These are phyloP conservation scores for Acrodontium crateriforme DNA, from an alignment of 2,329 filamentous ascomycete genomes.

Conservation along the genomic window DNA sequence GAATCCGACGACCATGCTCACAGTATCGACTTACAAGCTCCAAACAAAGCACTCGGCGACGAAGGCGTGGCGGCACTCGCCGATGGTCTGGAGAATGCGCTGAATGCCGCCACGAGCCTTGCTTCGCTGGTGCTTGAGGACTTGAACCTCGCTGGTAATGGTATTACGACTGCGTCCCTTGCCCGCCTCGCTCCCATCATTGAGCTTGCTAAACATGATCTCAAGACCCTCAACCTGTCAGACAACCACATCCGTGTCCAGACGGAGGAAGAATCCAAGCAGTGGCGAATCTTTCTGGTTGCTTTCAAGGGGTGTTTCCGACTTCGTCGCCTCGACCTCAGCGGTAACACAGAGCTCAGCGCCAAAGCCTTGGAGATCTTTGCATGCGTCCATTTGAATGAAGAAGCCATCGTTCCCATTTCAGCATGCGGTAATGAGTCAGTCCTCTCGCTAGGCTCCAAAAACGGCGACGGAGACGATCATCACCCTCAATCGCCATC, in stretches of 20 bases:
- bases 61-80: slow-evolving; percentile 30
- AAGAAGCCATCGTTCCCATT: slow-evolving; percentile 20
- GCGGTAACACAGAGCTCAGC: slow-evolving; percentile 29
- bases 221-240: slow-evolving; percentile 35
- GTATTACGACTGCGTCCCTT: slow-evolving; percentile 29
- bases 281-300: slow-evolving; percentile 32
- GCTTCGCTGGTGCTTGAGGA: slow-evolving; percentile 29
- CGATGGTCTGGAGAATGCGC: slow-evolving; percentile 27
- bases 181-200: slow-evolving; percentile 29
- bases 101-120: slow-evolving; percentile 20
- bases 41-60: slow-evolving; percentile 32
- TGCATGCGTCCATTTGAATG: slow-evolving; percentile 26
- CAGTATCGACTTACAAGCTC: slow-evolving; percentile 32
- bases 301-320: slow-evolving; percentile 30
- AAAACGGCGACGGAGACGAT: slow-evolving; percentile 4
- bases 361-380: slow-evolving; percentile 32
- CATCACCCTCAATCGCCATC: slow-evolving; percentile 1
- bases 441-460: slow-evolving; percentile 14
- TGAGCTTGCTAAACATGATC: slow-evolving; percentile 26
- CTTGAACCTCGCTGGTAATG: slow-evolving; percentile 32
- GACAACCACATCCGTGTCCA: slow-evolving; percentile 30
- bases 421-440: slow-evolving; percentile 12
- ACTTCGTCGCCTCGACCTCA: slow-evolving; percentile 32
- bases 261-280: slow-evolving; percentile 21
- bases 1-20: slow-evolving; percentile 9